Evolutionary conservation across 2,329 filamentous ascomycete genomes (phyloP).

Genomic region (Lojkania enalia): DNA sequence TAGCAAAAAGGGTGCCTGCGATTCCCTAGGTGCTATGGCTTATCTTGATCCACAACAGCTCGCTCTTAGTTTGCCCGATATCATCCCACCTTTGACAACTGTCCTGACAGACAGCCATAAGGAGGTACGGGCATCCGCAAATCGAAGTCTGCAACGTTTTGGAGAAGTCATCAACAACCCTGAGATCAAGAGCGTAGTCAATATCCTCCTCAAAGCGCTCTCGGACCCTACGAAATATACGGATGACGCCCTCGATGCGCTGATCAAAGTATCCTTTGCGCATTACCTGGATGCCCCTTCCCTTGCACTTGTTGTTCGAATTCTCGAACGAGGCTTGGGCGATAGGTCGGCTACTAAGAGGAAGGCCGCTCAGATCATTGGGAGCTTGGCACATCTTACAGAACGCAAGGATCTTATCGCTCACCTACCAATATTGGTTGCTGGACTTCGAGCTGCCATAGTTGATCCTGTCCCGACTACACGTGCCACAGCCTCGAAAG

Average conservation of each 20-base stretch:
- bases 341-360: constrained; percentile 94
- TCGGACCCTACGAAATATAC: constrained; percentile 98
- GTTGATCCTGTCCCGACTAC: constrained; percentile 97
- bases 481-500: constrained; percentile 92
- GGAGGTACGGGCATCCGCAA: constrained; percentile 88
- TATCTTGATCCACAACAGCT: constrained; percentile 96
- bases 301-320: constrained; percentile 89
- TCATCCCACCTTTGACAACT: constrained; percentile 91
- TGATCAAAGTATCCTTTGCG: constrained; percentile 98
- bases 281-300: constrained; percentile 99
- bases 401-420: constrained; percentile 91
- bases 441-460: constrained; percentile 83
- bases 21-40: constrained; percentile 95
- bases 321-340: constrained; percentile 86
- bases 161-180: constrained; percentile 98
- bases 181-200: constrained; percentile 90
- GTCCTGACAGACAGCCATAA: constrained; percentile 98
- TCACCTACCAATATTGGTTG: constrained; percentile 89
- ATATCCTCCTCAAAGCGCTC: constrained; percentile 89
- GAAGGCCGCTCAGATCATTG: constrained; percentile 96
- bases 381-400: constrained; percentile 93
- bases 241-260: constrained; percentile 85
- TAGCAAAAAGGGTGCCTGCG: constrained; percentile 97
- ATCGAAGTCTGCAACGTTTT: constrained; percentile 94
- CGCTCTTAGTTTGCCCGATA: constrained; percentile 87